phyloP scores from a whole-genome alignment of 208 protist species.

The Borovskyia barvae region DNA sequence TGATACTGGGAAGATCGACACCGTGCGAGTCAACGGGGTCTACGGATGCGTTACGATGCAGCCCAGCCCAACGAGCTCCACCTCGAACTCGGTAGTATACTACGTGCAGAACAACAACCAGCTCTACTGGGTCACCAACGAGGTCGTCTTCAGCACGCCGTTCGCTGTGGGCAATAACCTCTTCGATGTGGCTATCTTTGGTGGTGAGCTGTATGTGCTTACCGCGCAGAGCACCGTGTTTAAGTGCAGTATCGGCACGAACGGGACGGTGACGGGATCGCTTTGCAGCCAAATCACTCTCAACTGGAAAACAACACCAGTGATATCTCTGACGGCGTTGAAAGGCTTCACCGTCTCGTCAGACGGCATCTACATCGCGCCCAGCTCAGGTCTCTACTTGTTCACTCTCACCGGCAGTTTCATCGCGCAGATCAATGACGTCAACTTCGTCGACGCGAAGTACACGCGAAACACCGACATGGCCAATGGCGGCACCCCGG shows the following conservation, averaged over 20 bases:
- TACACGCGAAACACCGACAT: background rate
- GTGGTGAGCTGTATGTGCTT: constrained; percentile 27
- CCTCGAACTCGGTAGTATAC: constrained; percentile 3
- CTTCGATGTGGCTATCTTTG: constrained; percentile 28
- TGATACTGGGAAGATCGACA: constrained; percentile 1
- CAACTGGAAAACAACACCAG: constrained; percentile 2
- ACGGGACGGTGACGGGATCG: background rate
- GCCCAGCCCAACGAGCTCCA: constrained; percentile 18
- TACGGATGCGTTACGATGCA: constrained; percentile 18
- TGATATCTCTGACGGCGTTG: background rate
- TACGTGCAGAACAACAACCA: constrained; percentile 18
- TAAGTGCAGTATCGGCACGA: constrained; percentile 15
- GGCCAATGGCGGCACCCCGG: background rate
- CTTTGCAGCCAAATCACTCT: background rate
- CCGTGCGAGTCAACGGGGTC: constrained; percentile 6
- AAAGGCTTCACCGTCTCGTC: constrained; percentile 15
- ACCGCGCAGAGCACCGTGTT: constrained; percentile 16
- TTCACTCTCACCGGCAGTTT: constrained; percentile 8
- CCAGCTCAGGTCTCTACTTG: constrained; percentile 25
- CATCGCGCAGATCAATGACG: background rate
- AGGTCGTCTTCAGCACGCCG: constrained; percentile 1
- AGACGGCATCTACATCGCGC: constrained; percentile 21
- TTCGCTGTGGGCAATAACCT: constrained; percentile 21
- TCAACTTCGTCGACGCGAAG: constrained; percentile 9
- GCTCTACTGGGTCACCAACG: constrained; percentile 4